phyloP scores from a whole-genome alignment of 257 asterid species.

The Rubia yunnanensis region DNA sequence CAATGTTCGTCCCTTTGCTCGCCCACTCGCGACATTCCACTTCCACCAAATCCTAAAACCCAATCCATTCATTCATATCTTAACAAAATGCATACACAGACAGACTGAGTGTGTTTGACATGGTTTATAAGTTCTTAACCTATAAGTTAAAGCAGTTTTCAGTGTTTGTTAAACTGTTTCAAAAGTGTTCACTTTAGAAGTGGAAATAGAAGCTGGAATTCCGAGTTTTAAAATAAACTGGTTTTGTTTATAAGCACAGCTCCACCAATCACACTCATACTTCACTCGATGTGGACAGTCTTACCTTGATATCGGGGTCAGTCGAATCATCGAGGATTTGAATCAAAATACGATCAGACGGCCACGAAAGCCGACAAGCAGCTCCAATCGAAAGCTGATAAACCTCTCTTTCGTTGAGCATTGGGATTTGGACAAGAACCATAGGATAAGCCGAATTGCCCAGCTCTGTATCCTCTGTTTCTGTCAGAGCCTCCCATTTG shows the following conservation, averaged over 20 bases:
- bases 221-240: too few relatives aligned
- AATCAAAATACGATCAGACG: constrained; percentile 59
- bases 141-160: too few relatives aligned
- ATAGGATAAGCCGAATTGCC: background rate
- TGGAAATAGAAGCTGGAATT: too few relatives aligned
- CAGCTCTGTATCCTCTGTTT: background rate
- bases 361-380: constrained; percentile 67
- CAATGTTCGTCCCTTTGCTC: constrained; percentile 53
- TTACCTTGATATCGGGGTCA: constrained; percentile 60
- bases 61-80: background rate
- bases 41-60: constrained; percentile 49
- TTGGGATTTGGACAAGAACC: background rate
- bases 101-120: too few relatives aligned
- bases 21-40: constrained; percentile 64
- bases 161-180: too few relatives aligned
- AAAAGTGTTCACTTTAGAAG: too few relatives aligned
- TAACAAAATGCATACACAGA: too few relatives aligned
- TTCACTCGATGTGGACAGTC: background rate
- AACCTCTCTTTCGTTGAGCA: constrained; percentile 27
- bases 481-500: background rate
- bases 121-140: too few relatives aligned
- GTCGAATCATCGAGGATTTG: constrained; percentile 92
- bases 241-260: too few relatives aligned
- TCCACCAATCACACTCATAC: too few relatives aligned
- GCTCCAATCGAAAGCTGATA: constrained; percentile 90